Evolutionary conservation across 139 green algal species (phyloP).

Genomic region (Coelastrella sp.): DNA sequence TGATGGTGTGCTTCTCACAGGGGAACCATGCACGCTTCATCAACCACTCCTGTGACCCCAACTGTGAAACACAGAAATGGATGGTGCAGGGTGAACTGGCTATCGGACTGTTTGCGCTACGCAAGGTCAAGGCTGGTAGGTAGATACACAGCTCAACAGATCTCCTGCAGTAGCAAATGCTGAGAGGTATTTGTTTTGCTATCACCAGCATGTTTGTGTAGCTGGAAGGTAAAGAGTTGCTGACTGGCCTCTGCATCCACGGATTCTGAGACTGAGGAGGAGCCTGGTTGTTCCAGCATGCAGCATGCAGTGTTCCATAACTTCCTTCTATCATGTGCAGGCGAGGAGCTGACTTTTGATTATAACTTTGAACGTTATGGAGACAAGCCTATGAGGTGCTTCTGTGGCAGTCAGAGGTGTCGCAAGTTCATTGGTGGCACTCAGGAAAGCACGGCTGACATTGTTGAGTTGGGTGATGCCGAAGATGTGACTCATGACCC

Average conservation of each 20-base stretch:
- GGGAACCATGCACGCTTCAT: conserved; percentile 97
- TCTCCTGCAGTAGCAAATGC: too few species aligned
- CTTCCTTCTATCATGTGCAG: conserved; percentile 32
- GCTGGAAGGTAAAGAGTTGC: too few species aligned
- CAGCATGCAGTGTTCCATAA: background rate
- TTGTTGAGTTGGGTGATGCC: conserved; percentile 39
- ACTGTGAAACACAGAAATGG: conserved; percentile 99
- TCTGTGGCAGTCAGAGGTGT: conserved; percentile 65
- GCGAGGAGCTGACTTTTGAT: conserved; percentile 97
- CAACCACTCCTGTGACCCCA: conserved; percentile 98
- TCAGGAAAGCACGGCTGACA: conserved; percentile 51
- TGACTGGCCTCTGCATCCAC: too few species aligned
- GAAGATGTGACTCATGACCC: conserved; percentile 69
- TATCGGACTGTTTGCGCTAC: conserved; percentile 93
- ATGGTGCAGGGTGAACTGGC: conserved; percentile 94
- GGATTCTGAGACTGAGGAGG: too few species aligned
- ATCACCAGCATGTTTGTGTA: too few species aligned
- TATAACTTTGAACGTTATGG: conserved; percentile 99
- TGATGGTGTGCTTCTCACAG: too few species aligned
- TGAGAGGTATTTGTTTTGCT: too few species aligned
- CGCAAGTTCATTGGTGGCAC: conserved; percentile 88
- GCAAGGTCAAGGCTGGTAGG: conserved; percentile 49
- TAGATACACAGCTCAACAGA: background rate
- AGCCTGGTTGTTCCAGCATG: too few species aligned
- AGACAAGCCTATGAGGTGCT: conserved; percentile 85